Conservation (phyloP, 2,329 filamentous ascomycete species). For the Reticulascus tulasneorum region DNA sequence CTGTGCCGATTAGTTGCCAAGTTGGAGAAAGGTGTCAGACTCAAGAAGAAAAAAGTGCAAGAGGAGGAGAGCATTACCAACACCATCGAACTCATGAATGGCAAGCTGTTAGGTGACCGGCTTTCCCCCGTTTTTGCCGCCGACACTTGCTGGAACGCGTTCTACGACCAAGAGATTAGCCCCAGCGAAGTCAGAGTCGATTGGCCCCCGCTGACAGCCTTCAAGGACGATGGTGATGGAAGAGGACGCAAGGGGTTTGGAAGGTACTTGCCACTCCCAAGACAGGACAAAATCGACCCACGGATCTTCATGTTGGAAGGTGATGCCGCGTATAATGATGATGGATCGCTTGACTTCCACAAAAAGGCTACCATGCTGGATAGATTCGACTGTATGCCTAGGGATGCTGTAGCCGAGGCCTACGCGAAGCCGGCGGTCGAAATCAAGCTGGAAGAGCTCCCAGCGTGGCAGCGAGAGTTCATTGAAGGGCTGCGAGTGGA, state of each 20-base stretch:
- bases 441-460: too few species aligned
- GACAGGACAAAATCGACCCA: slow-evolving; percentile 14
- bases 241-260: slow-evolving; percentile 16
- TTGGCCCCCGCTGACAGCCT: slow-evolving; percentile 31
- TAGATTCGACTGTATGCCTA: too few species aligned
- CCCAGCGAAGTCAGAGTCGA: slow-evolving; percentile 14
- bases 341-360: not conserved
- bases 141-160: slow-evolving; percentile 27
- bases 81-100: slow-evolving; percentile 11
- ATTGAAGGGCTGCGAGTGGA: too few species aligned
- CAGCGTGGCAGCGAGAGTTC: too few species aligned
- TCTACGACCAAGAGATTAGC: slow-evolving; percentile 8
- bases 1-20: too few species aligned
- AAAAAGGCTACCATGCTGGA: not conserved
- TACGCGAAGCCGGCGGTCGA: too few species aligned
- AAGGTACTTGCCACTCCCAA: slow-evolving; percentile 30
- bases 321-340: not conserved
- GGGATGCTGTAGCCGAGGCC: too few species aligned
- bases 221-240: slow-evolving; percentile 31
- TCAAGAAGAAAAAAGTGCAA: too few species aligned
- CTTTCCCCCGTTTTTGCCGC: slow-evolving; percentile 29
- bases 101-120: slow-evolving; percentile 21
- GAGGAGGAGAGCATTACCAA: too few species aligned
- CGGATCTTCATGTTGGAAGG: not conserved
- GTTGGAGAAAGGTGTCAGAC: too few species aligned